A percentile compares a stretch with the other conserved stretches of the same genome.
Evolutionary conservation across 352 stramenopile species (phyloP).

Genomic region (Phytophthora idaei): DNA sequence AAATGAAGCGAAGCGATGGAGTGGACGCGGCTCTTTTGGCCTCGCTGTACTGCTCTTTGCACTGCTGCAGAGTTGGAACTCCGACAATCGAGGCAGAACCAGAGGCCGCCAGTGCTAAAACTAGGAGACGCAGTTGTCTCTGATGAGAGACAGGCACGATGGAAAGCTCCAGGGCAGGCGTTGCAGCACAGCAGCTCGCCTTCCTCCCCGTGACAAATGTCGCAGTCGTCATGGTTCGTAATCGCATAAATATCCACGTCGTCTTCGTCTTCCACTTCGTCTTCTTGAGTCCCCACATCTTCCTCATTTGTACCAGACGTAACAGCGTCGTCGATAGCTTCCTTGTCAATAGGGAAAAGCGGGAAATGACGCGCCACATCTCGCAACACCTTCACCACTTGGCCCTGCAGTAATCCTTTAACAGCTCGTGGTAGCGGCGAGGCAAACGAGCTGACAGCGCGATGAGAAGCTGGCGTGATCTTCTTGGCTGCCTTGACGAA

Average conservation of each 20-base stretch:
- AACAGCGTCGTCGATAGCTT: conserved; percentile 45
- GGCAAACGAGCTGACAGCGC: conserved; percentile 73
- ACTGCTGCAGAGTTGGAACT: conserved; percentile 29
- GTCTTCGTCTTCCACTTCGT: conserved; percentile 55
- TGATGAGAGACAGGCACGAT: conserved; percentile 46
- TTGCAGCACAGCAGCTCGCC: conserved; percentile 67
- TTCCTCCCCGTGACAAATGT: conserved; percentile 69
- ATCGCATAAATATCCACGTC: conserved; percentile 75
- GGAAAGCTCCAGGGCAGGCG: conserved; percentile 66
- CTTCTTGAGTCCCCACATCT: conserved; percentile 15
- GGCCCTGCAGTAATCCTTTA: conserved; percentile 47
- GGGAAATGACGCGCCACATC: conserved; percentile 64
- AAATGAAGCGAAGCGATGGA: conserved; percentile 45
- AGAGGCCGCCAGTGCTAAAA: conserved; percentile 25
- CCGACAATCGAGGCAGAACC: conserved; percentile 69
- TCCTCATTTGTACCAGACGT: conserved; percentile 16
- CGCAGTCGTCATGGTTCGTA: conserved; percentile 66
- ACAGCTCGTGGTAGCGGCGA: conserved; percentile 68
- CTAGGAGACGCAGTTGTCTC: conserved; percentile 17
- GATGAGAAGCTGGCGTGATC: conserved; percentile 82
- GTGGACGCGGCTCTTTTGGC: conserved; percentile 32
- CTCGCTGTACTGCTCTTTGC: conserved; percentile 30
- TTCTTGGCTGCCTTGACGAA: conserved; percentile 79
- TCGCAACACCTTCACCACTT: conserved; percentile 48
- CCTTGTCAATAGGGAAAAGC: conserved; percentile 59